phyloP scores from a whole-genome alignment of 2,329 filamentous ascomycete species.

The Sporothrix globosa region DNA sequence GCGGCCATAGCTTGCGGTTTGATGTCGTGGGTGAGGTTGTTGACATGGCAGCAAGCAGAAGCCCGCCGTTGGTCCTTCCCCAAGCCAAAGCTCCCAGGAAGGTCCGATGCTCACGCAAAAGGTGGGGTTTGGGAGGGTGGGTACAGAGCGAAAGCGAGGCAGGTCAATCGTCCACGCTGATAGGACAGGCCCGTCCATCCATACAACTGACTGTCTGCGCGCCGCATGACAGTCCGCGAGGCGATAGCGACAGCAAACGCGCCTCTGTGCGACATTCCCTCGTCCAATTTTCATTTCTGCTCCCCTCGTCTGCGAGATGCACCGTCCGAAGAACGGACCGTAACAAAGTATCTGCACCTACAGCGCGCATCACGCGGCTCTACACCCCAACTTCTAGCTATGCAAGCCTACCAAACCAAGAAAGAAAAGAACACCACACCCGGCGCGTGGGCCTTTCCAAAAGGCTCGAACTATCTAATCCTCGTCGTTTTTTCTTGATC shows the following conservation, averaged over 20 bases:
- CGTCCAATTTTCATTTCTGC: neutral
- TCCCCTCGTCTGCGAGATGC: neutral
- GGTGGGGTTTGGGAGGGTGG: slow-evolving; percentile 22
- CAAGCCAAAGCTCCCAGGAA: slow-evolving; percentile 8
- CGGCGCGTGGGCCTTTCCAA: neutral
- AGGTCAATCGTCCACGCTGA: slow-evolving; percentile 1
- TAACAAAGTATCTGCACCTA: neutral
- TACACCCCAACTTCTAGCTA: neutral
- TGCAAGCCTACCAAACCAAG: neutral
- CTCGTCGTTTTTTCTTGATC: neutral
- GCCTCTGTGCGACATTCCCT: neutral
- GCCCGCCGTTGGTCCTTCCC: slow-evolving; percentile 3
- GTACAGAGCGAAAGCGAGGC: neutral
- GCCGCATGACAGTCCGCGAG: too few species aligned
- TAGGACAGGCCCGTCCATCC: slow-evolving; percentile 11
- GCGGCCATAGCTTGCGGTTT: neutral
- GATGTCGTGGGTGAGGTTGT: neutral
- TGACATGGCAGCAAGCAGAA: slow-evolving; percentile 23
- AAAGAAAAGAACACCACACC: too few species aligned
- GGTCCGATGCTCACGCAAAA: slow-evolving; percentile 8
- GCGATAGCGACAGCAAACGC: neutral
- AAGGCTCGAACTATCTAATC: neutral
- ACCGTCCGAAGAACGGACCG: neutral
- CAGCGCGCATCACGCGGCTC: slow-evolving; percentile 8
- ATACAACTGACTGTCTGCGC: neutral